These are phyloP conservation scores for Podospora fimiseda DNA, from an alignment of 495 filamentous ascomycete species.

Conservation along the genomic window DNA sequence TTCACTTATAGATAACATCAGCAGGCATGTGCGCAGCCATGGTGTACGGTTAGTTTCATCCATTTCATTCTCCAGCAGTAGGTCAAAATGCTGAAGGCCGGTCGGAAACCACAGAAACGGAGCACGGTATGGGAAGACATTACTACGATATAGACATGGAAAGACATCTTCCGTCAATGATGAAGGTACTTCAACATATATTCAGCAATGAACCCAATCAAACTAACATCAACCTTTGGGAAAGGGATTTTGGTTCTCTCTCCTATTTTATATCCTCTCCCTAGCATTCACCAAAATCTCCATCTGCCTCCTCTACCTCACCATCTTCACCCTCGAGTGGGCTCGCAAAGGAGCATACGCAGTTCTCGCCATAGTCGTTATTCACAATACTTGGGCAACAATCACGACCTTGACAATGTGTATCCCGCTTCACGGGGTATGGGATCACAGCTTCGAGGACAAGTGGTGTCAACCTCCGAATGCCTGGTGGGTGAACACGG, in stretches of 20 bases:
- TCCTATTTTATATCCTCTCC: constrained; percentile 16
- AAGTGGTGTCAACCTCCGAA: constrained; percentile 15
- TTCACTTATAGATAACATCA: constrained; percentile 7
- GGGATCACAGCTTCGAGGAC: constrained; percentile 17
- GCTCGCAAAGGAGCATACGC: constrained; percentile 11
- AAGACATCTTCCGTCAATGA: constrained; percentile 2
- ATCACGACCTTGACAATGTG: constrained; percentile 16
- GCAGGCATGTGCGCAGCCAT: constrained; percentile 3
- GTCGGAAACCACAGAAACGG: constrained; percentile 11
- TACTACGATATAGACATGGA: constrained; percentile 10
- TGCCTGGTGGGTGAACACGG: constrained; percentile 24
- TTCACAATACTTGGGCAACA: constrained; percentile 9
- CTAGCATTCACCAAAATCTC: constrained; percentile 23
- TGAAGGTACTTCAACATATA: constrained; percentile 14
- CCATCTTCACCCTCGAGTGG: constrained; percentile 23
- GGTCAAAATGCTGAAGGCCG: too few species aligned
- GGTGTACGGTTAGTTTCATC: constrained; percentile 5
- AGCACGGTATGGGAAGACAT: constrained; percentile 21
- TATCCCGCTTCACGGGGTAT: constrained; percentile 24
- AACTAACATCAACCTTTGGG: background rate
- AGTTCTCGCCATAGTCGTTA: constrained; percentile 14
- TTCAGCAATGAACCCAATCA: background rate
- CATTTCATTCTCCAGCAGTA: too few species aligned
- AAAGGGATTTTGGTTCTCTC: constrained; percentile 20
- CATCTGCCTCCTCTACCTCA: constrained; percentile 25